phyloP scores from a whole-genome alignment of 345 rosid genomes.

The Syzygium jambos region DNA sequence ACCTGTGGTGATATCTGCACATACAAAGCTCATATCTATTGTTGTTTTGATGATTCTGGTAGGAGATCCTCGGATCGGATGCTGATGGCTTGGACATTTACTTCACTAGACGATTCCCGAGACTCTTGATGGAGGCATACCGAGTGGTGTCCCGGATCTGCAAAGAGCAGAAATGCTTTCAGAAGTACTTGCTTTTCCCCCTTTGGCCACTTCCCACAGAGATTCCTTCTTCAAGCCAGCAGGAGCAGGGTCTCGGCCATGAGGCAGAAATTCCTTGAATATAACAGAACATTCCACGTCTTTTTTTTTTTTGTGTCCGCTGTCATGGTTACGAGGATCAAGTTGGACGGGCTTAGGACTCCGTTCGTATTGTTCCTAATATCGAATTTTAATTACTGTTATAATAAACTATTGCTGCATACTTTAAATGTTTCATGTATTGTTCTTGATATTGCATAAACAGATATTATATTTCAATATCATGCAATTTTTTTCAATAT shows the following conservation, averaged over 20 bases:
- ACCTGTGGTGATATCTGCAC: background rate
- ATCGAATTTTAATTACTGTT: background rate
- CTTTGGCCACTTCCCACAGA: background rate
- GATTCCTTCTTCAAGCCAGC: background rate
- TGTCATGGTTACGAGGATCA: background rate
- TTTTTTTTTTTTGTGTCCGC: fast-evolving
- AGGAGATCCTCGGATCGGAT: conserved; percentile 66
- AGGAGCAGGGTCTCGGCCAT: background rate
- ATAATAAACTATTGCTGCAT: background rate
- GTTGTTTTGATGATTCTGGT: background rate
- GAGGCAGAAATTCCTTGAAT: background rate
- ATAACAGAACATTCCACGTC: fast-evolving
- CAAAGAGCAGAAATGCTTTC: conserved; percentile 55
- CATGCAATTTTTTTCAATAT: background rate
- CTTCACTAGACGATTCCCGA: conserved; percentile 61
- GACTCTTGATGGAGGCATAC: conserved; percentile 69
- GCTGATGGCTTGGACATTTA: conserved; percentile 75
- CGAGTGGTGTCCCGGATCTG: conserved; percentile 35
- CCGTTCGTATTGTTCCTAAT: background rate
- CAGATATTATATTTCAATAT: background rate
- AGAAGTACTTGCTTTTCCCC: conserved; percentile 42
- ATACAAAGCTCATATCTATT: background rate
- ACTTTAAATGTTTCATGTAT: background rate
- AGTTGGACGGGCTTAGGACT: background rate
- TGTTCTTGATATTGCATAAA: background rate